phyloP scores from a whole-genome alignment of 2,329 filamentous ascomycete genomes.

The Pseudogymnoascus sp. region DNA sequence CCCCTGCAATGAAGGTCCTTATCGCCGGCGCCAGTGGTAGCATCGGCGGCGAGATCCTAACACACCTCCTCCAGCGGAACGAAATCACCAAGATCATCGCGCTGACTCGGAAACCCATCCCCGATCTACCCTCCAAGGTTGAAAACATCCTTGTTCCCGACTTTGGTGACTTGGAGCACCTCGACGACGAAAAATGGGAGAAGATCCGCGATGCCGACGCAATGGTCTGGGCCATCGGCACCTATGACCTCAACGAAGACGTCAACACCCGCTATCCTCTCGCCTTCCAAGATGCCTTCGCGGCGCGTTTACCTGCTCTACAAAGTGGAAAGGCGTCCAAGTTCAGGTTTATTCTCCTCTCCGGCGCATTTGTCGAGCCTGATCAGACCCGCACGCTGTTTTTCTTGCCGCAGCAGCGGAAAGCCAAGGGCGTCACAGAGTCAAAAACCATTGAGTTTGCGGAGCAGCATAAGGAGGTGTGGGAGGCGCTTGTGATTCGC shows the following conservation, averaged over 20 bases:
- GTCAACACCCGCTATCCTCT: constrained; percentile 26
- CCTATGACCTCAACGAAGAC: constrained; percentile 20
- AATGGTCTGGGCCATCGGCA: constrained; percentile 30
- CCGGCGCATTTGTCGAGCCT: constrained; percentile 31
- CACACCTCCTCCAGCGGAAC: constrained; percentile 31
- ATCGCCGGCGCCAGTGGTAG: constrained; percentile 32
- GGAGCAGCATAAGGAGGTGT: constrained; percentile 18
- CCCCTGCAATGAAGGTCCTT: constrained; percentile 32
- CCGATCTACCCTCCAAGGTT: constrained; percentile 23
- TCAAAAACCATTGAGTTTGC: constrained; percentile 22
- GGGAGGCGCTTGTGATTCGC: constrained; percentile 21
- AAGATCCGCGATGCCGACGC: constrained; percentile 26
- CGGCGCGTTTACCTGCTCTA: constrained; percentile 17
- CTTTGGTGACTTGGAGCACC: constrained; percentile 24
- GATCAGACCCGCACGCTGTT: constrained; percentile 31
- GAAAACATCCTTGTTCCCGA: constrained; percentile 23
- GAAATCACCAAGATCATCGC: constrained; percentile 29
- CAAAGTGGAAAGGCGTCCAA: constrained; percentile 3
- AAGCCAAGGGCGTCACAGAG: constrained; percentile 26
- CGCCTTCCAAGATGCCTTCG: constrained; percentile 23
- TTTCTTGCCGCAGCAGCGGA: constrained; percentile 25
- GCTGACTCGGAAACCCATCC: constrained; percentile 29
- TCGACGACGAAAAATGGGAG: constrained; percentile 22
- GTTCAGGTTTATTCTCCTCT: constrained; percentile 32
- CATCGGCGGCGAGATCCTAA: constrained; percentile 32